Evolutionary conservation across 2,329 filamentous ascomycete species (phyloP), one percentile per base, ranked within the genome.

Genomic region (Pleoardoris graminearum): DNA sequence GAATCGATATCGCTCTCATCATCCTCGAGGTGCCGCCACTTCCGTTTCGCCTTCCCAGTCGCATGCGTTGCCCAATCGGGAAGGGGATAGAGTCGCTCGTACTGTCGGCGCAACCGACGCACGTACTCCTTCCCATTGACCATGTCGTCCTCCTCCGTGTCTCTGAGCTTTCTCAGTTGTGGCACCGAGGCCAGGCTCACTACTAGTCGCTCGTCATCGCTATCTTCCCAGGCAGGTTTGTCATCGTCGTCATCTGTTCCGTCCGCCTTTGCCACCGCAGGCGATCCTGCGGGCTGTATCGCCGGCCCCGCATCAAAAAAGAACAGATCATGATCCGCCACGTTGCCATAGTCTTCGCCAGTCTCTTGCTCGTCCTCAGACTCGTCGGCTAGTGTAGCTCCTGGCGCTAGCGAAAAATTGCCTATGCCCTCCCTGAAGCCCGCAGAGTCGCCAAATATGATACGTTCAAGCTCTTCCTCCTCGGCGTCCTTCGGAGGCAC

Each of bases 71-170:
- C 84, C 85, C 85, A 88, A 29, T 83, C 80, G 0, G 85, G 85
- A 12, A 76, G 74, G 0, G 85, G 84, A 63, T 87, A 81, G 38
- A 88, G 73, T 46, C 82, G 75, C 67, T 85, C 78, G 57, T 84
- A 96, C 69, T 97, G 92, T 67, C 87, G 85, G 53, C 92, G 85
- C 64, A 99, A 76, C 59, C 94, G 80, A 64, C 82, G 83, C 50
- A 86, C 84, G 73, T 99, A 99, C 72, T 97, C 93, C 56, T 85
- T 86, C 42, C 94, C 94, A 61, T 79, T 90, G 58, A 99, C 84
- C 10, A 96, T 71, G 71, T 99, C 94, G 66, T 99, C 94, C 1
- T 83, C 84, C 67, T 93, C 91, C 2, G 85, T 87, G 45, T 86
- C 79, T 55, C 94, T 84, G 57, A 99, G 79, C 74, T 97, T 97